Evolutionary conservation across 306 rosid genomes (phyloP).

Genomic region (Citrullus amarus): DNA sequence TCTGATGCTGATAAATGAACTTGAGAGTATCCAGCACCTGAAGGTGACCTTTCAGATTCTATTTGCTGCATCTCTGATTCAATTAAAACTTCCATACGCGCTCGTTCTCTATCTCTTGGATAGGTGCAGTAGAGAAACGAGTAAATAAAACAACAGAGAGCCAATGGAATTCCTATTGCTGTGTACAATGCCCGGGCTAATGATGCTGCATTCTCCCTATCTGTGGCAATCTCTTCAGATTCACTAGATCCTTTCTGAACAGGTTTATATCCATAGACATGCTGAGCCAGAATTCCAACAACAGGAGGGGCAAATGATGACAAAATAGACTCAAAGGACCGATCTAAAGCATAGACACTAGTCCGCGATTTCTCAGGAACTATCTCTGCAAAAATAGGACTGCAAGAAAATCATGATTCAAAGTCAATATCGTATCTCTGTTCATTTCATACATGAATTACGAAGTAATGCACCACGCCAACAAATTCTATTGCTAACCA

Average conservation of each 20-base stretch:
- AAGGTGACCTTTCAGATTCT: constrained; percentile 16
- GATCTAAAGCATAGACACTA: constrained; percentile 79
- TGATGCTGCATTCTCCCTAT: constrained; percentile 36
- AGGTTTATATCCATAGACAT: constrained; percentile 73
- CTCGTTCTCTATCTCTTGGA: constrained; percentile 46
- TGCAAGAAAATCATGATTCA: constrained; percentile 10
- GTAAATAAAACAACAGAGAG: constrained; percentile 44
- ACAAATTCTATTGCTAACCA: neutral
- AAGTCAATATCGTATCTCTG: neutral
- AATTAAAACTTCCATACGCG: constrained; percentile 37
- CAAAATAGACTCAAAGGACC: constrained; percentile 70
- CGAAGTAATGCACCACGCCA: neutral
- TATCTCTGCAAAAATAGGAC: constrained; percentile 97
- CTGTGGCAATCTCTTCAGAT: constrained; percentile 38
- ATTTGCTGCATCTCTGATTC: constrained; percentile 43
- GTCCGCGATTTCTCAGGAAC: constrained; percentile 88
- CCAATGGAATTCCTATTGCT: constrained; percentile 49
- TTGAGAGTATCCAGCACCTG: constrained; percentile 9
- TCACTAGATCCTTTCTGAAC: constrained; percentile 31
- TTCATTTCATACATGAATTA: neutral
- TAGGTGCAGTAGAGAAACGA: constrained; percentile 39
- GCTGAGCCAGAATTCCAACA: constrained; percentile 80
- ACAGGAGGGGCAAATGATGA: constrained; percentile 87
- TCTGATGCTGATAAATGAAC: constrained; percentile 19
- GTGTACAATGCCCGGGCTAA: constrained; percentile 41